Evolutionary conservation across 108 stramenopile species (phyloP), one percentile per base, ranked within the genome.

Genomic region (Seminavis robusta): DNA sequence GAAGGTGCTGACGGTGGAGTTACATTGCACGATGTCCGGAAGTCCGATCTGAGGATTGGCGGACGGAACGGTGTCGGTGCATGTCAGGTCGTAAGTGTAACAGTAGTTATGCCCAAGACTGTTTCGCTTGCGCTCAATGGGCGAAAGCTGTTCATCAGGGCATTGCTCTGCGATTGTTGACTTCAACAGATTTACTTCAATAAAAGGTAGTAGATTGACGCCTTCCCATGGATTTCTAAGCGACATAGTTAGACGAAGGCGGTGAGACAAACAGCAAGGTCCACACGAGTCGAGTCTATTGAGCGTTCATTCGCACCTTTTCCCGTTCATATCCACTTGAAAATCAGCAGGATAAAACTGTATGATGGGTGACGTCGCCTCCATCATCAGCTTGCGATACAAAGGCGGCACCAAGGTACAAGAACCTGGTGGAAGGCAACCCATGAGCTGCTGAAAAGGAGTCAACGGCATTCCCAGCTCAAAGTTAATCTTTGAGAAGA

Each of bases 261-360:
- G 16, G 9, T 32, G 25, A 7, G 20, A 36, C 3, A 53, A 26
- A 62, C 4, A 10, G n/a, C 15, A 32, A 47, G 6, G 30, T 33
- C 19, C 30, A 19, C n/a, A n/a, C n/a, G n/a, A n/a, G n/a, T n/a
- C n/a, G n/a, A n/a, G 20, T 6, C 28, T 17, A 16, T 44, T 44
- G 56, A 44, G 17, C 45, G 15, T 34, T 20, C 9, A 45, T 71
- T 67, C n/a, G n/a, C 44, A 76, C 76, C 87, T 78, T 69, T 98
- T 98, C 27, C 98, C 98, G 61, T 99, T 97, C 86, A 97, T 97
- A 52, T 99, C 98, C 27, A 98, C 90, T 31, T 88, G 85, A 53
- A 99, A 95, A 54, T 88, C 82, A 11, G 56, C 56, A 15, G 97
- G 97, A 78, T 95, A 99, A 59, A 96, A 99, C 15, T 94, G 73